These are phyloP conservation scores for Thalassiosira livingstoniorum DNA, from an alignment of 352 stramenopile species.

Conservation along the genomic window DNA sequence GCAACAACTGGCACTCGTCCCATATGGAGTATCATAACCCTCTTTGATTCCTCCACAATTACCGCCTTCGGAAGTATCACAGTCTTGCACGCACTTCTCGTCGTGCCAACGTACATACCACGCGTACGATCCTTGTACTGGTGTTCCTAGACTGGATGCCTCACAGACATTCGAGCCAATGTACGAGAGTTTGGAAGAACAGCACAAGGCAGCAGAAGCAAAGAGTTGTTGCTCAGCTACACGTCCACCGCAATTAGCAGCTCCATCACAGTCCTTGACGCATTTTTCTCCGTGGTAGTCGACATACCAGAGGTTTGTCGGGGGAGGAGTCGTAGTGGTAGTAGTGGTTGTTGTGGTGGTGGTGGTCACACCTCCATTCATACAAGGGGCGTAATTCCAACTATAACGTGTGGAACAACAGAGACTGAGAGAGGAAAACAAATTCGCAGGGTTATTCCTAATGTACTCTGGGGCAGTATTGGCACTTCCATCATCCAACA, in stretches of 20 bases:
- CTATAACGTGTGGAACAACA: neutral
- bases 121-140: slow-evolving; percentile 11
- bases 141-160: slow-evolving; percentile 27
- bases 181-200: too few species aligned
- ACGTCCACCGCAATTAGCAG: slow-evolving; percentile 32
- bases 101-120: slow-evolving; percentile 31
- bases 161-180: too few species aligned
- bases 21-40: too few species aligned
- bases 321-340: slow-evolving; percentile 8
- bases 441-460: too few species aligned
- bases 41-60: slow-evolving; percentile 35
- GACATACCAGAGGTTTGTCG: slow-evolving; percentile 35
- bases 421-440: too few species aligned
- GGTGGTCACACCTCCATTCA: slow-evolving; percentile 4
- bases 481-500: too few species aligned
- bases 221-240: too few species aligned
- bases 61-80: slow-evolving; percentile 14
- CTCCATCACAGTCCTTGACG: slow-evolving; percentile 27
- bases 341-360: slow-evolving; percentile 15
- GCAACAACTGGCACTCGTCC: too few species aligned
- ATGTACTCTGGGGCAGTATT: too few species aligned
- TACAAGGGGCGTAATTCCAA: slow-evolving; percentile 22
- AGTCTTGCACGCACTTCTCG: slow-evolving; percentile 43
- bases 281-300: slow-evolving; percentile 37
- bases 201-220: too few species aligned